Conservation (phyloP, 1,284 basidiomycete species). For the Heterobasidion parviporum region DNA sequence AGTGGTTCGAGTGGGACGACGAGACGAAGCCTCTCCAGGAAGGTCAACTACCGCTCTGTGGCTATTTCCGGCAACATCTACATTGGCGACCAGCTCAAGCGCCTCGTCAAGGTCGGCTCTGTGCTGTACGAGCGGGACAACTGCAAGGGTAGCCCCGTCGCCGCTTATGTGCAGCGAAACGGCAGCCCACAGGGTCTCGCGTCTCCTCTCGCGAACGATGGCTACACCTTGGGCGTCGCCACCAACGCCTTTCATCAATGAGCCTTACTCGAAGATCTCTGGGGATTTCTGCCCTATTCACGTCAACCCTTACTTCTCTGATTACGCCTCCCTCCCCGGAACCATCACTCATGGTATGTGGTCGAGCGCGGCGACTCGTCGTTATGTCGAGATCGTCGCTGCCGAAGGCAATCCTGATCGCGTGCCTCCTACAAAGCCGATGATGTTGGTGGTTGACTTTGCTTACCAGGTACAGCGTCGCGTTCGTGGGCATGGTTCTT, state of each 20-base stretch:
- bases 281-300: slow-evolving; percentile 98
- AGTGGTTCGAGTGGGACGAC: slow-evolving; percentile 97
- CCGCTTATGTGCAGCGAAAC: slow-evolving; percentile 89
- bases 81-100: slow-evolving; percentile 79
- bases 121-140: slow-evolving; percentile 85
- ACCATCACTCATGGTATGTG: slow-evolving; percentile 99
- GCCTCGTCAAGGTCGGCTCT: slow-evolving; percentile 80
- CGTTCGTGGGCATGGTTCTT: slow-evolving; percentile 96
- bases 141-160: slow-evolving; percentile 88
- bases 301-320: slow-evolving; percentile 96
- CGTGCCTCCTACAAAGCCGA: slow-evolving; percentile 39
- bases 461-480: slow-evolving; percentile 70
- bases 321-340: slow-evolving; percentile 87
- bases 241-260: slow-evolving; percentile 77
- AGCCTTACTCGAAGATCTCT: slow-evolving; percentile 92
- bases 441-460: slow-evolving; percentile 8
- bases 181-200: slow-evolving; percentile 74
- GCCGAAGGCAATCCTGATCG: slow-evolving; percentile 91
- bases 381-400: slow-evolving; percentile 89
- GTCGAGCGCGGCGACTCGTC: slow-evolving; percentile 91
- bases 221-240: slow-evolving; percentile 71
- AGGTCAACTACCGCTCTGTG: slow-evolving; percentile 77
- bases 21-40: slow-evolving; percentile 72
- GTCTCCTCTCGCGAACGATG: slow-evolving; percentile 75
- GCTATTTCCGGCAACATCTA: slow-evolving; percentile 82